phyloP scores from a whole-genome alignment of 2,329 filamentous ascomycete genomes.

The Elsinoe batatas region DNA sequence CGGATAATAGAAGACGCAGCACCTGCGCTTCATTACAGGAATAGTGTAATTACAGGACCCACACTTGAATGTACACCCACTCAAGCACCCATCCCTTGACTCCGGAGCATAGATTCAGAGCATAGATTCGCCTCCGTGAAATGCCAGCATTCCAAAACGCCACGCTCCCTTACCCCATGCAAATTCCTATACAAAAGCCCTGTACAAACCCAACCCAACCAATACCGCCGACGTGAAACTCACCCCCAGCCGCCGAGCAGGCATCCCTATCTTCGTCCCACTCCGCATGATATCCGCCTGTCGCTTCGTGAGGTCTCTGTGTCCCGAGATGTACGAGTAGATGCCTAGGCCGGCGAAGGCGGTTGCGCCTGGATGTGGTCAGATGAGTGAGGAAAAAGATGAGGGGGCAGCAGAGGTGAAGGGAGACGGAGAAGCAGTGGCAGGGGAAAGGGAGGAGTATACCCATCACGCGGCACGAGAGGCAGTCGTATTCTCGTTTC shows the following conservation, averaged over 20 bases:
- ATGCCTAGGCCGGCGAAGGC: constrained; percentile 39
- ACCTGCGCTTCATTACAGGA: no score
- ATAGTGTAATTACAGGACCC: no score
- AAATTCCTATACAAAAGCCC: constrained; percentile 24
- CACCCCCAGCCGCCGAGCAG: constrained; percentile 31
- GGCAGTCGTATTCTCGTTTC: constrained; percentile 23
- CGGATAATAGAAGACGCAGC: neutral
- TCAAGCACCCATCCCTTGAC: no score
- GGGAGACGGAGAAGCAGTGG: neutral
- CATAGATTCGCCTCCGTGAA: neutral
- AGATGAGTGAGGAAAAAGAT: neutral
- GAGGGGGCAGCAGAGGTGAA: no score
- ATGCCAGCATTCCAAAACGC: neutral
- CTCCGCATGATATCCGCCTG: constrained; percentile 33
- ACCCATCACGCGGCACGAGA: constrained; percentile 27
- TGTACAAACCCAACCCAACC: constrained; percentile 36
- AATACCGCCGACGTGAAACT: constrained; percentile 31
- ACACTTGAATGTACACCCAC: no score
- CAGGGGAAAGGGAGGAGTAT: neutral
- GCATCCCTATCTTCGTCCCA: constrained; percentile 34
- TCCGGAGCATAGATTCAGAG: neutral
- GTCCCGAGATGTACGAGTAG: constrained; percentile 38
- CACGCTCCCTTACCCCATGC: neutral
- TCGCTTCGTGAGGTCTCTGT: constrained; percentile 33
- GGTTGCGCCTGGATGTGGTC: constrained; percentile 28